phyloP scores from a whole-genome alignment of 78 protist species.

The Dictyostelium purpureum region DNA sequence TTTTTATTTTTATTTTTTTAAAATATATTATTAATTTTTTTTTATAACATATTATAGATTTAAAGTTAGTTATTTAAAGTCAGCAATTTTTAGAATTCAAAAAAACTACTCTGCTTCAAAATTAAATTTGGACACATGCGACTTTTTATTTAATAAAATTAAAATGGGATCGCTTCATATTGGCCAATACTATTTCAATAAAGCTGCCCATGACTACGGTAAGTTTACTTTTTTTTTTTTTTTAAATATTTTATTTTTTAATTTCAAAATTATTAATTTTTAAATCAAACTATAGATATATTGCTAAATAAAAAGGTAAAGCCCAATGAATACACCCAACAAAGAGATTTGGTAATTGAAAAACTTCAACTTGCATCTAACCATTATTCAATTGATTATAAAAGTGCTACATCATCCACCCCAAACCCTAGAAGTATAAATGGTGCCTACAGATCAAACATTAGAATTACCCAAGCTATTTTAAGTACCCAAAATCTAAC shows the following conservation, averaged over 20 bases:
- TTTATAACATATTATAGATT: constrained; percentile 1
- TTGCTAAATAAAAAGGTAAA: constrained; percentile 19
- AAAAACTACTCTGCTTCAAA: constrained; percentile 64
- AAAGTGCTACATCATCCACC: neutral
- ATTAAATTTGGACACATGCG: constrained; percentile 69
- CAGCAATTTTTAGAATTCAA: constrained; percentile 60
- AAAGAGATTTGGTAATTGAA: constrained; percentile 35
- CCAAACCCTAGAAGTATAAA: constrained; percentile 37
- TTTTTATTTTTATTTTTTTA: too few species aligned
- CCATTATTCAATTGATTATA: constrained; percentile 33
- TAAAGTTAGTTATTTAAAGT: constrained; percentile 61
- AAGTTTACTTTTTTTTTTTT: neutral
- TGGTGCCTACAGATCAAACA: constrained; percentile 54
- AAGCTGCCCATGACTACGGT: constrained; percentile 72
- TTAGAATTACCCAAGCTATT: constrained; percentile 58
- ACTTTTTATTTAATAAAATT: constrained; percentile 33
- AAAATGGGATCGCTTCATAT: constrained; percentile 7
- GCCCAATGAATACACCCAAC: constrained; percentile 1
- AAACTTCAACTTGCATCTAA: constrained; percentile 39
- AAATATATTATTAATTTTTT: neutral
- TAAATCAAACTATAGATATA: neutral
- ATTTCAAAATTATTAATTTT: neutral
- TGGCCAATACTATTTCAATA: constrained; percentile 61
- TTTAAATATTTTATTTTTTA: neutral
- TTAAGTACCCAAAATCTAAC: constrained; percentile 13